phyloP scores from a whole-genome alignment of 306 rosid species.

The Dryas drummondii region DNA sequence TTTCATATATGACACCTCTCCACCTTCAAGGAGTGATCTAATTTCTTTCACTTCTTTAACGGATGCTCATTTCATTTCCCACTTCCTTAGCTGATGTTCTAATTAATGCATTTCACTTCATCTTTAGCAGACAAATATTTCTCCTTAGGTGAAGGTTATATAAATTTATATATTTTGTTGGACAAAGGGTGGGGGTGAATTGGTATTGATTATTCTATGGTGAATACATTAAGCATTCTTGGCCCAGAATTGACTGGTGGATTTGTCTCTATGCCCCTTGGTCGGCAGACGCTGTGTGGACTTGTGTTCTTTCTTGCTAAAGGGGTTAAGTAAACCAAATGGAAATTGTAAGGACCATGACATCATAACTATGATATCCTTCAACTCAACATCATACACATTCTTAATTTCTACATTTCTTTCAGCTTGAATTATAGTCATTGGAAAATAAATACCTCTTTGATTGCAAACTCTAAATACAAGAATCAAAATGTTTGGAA shows the following conservation, averaged over 20 bases:
- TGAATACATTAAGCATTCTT: neutral
- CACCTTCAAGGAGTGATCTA: too few species aligned
- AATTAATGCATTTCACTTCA: too few species aligned
- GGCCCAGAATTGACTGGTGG: conserved; percentile 4
- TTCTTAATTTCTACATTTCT: neutral
- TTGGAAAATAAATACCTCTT: too few species aligned
- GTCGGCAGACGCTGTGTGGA: neutral
- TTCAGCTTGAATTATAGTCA: neutral
- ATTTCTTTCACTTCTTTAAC: too few species aligned
- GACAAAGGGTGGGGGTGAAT: neutral
- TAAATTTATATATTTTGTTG: neutral
- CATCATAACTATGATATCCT: conserved; percentile 4
- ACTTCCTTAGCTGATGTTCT: too few species aligned
- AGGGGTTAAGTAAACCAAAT: neutral
- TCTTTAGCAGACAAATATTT: too few species aligned
- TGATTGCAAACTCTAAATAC: neutral
- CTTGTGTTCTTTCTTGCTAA: neutral
- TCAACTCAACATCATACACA: neutral
- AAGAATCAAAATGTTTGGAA: neutral
- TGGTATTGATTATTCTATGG: neutral
- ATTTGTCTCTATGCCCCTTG: neutral
- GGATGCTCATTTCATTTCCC: too few species aligned
- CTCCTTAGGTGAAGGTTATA: too few species aligned
- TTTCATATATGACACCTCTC: too few species aligned
- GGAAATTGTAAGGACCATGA: neutral